Conservation (phyloP, 2,329 filamentous ascomycete species). For the Helicocarpus griseus region DNA sequence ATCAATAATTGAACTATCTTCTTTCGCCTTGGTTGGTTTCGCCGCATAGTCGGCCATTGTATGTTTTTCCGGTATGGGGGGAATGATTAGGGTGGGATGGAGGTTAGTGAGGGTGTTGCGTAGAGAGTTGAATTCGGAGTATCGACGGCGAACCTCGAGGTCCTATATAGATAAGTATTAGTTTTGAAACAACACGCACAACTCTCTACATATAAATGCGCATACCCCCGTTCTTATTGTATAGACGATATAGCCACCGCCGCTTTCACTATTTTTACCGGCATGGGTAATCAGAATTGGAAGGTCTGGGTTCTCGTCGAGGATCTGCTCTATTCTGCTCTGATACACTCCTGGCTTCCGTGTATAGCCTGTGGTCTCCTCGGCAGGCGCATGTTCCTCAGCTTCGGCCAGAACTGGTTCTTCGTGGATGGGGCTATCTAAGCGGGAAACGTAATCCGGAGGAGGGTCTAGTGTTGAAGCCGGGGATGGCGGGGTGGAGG, state of each 20-base stretch:
- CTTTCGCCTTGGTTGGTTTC: slow-evolving; percentile 94
- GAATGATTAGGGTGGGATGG: slow-evolving; percentile 90
- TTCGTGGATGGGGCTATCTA: slow-evolving; percentile 49
- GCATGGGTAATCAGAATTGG: slow-evolving; percentile 89
- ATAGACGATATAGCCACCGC: slow-evolving; percentile 91
- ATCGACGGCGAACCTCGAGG: slow-evolving; percentile 85
- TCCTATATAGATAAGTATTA: slow-evolving; percentile 49
- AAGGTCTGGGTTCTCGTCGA: slow-evolving; percentile 87
- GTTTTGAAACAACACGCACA: neutral
- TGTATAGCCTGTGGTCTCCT: slow-evolving; percentile 41
- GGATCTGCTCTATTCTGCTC: slow-evolving; percentile 91
- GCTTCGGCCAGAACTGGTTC: slow-evolving; percentile 36
- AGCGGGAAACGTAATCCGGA: slow-evolving; percentile 46
- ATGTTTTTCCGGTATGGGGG: slow-evolving; percentile 96
- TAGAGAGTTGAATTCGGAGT: slow-evolving; percentile 92
- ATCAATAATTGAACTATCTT: slow-evolving; percentile 95
- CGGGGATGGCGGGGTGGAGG: slow-evolving; percentile 58
- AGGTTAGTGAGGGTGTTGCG: slow-evolving; percentile 80
- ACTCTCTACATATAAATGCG: slow-evolving; percentile 19
- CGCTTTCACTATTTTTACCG: slow-evolving; percentile 87
- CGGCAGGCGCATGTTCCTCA: slow-evolving; percentile 38
- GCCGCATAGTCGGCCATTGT: slow-evolving; percentile 98
- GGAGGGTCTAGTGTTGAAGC: slow-evolving; percentile 60
- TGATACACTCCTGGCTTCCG: slow-evolving; percentile 80
- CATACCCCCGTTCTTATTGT: slow-evolving; percentile 86